Evolutionary conservation across 345 rosid genomes (phyloP).

Genomic region (Eucalyptus guilfoylei): DNA sequence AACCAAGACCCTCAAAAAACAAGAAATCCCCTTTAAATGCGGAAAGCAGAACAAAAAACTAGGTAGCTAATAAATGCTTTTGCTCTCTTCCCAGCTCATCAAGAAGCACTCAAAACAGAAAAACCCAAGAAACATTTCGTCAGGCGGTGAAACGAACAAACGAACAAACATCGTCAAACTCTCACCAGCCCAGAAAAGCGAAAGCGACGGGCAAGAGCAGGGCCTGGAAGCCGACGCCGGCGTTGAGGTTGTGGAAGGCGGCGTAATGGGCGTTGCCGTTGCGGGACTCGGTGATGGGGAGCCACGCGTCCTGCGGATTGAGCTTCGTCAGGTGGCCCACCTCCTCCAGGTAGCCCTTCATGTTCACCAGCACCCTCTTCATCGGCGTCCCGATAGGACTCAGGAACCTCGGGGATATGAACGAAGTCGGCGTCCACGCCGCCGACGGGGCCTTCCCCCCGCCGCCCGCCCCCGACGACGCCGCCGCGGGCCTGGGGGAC

Average conservation of each 20-base stretch:
- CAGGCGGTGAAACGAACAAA: not conserved
- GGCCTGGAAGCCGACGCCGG: conserved; percentile 96
- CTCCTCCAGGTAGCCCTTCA: conserved; percentile 92
- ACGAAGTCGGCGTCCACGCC: conserved; percentile 96
- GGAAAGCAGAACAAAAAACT: not conserved
- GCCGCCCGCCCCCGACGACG: not conserved
- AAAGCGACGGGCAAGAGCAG: conserved; percentile 89
- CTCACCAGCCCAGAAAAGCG: conserved; percentile 91
- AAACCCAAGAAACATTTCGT: not conserved
- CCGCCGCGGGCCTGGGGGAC: conserved; percentile 61
- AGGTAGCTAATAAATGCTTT: not conserved
- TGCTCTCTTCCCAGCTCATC: not conserved
- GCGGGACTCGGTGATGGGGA: conserved; percentile 93
- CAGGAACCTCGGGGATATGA: conserved; percentile 89
- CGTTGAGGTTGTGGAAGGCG: conserved; percentile 93
- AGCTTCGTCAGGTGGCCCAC: conserved; percentile 93
- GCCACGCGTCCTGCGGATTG: conserved; percentile 98
- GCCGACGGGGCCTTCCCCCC: conserved; percentile 57
- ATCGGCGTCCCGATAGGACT: conserved; percentile 97
- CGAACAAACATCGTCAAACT: not conserved
- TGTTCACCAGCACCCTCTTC: conserved; percentile 88
- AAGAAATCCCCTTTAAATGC: not conserved
- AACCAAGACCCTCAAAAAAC: not conserved
- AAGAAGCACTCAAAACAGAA: not conserved
- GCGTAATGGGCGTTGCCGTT: conserved; percentile 99